Conservation (phyloP, 495 filamentous ascomycete genomes). For the Xylaria telfairii region DNA sequence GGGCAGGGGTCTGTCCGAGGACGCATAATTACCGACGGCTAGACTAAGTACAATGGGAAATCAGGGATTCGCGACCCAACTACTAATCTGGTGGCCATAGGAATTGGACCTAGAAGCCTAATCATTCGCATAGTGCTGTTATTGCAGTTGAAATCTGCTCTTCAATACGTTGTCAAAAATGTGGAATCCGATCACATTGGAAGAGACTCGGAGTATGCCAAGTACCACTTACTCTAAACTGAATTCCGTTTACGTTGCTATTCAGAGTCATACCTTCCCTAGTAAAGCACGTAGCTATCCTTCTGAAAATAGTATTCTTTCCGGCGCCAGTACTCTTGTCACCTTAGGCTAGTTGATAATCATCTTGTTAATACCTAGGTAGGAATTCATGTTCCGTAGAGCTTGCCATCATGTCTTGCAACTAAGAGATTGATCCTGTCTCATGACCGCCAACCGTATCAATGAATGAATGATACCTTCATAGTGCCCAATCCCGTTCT, state of each 20-base stretch:
- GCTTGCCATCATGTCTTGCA: background rate
- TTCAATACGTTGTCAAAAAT: too few species aligned
- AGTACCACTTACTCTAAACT: too few species aligned
- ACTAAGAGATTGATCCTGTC: background rate
- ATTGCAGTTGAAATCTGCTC: too few species aligned
- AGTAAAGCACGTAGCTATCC: background rate
- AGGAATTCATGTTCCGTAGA: background rate
- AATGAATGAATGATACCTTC: slow-evolving; percentile 9
- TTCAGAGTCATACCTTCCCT: background rate
- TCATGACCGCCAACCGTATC: slow-evolving; percentile 22
- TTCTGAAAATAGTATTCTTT: background rate
- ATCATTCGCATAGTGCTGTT: too few species aligned
- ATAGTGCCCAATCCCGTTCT: background rate
- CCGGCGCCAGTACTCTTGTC: background rate
- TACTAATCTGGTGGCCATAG: too few species aligned
- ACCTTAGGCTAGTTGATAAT: background rate
- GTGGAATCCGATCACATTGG: too few species aligned
- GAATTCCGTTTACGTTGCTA: background rate
- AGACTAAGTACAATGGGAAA: background rate
- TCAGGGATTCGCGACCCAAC: too few species aligned
- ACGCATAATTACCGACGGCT: slow-evolving; percentile 1
- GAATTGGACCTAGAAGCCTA: too few species aligned
- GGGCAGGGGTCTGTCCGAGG: background rate
- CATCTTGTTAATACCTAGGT: background rate
- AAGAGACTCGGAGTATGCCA: too few species aligned